Conservation (phyloP, 1,284 basidiomycete species). For the Gomphus sp. region DNA sequence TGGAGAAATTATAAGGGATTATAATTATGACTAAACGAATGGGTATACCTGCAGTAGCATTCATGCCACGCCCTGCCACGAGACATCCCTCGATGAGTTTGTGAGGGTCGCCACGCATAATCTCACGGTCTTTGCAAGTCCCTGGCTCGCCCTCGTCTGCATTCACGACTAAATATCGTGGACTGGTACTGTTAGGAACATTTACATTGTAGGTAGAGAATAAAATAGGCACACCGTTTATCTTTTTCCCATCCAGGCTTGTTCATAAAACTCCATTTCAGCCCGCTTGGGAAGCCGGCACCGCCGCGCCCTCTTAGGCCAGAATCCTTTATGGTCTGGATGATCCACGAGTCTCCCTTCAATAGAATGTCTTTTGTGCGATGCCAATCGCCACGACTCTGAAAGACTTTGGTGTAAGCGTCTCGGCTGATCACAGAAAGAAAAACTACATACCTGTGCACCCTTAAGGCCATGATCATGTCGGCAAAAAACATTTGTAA, state of each 20-base stretch:
- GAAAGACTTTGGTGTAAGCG: not conserved
- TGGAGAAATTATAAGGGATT: not conserved
- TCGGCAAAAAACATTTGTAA: conserved; percentile 78
- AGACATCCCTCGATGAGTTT: conserved; percentile 98
- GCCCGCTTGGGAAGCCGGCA: conserved; percentile 93
- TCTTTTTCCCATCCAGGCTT: conserved; percentile 98
- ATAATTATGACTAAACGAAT: not conserved
- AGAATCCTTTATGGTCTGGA: conserved; percentile 92
- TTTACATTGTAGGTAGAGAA: not conserved
- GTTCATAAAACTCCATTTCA: conserved; percentile 99
- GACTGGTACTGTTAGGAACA: conserved; percentile 32
- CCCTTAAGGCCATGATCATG: conserved; percentile 89
- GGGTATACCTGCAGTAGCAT: conserved; percentile 61
- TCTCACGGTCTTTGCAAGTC: conserved; percentile 98
- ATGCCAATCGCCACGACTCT: conserved; percentile 97
- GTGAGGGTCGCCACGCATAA: conserved; percentile 95
- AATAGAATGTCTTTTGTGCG: conserved; percentile 91
- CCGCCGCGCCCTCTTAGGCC: conserved; percentile 95
- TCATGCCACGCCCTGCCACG: conserved; percentile 96
- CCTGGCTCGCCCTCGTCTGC: conserved; percentile 99
- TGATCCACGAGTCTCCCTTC: conserved; percentile 98
- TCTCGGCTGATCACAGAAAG: not conserved
- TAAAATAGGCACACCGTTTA: conserved; percentile 43
- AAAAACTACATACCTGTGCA: conserved; percentile 48
- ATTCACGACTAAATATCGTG: conserved; percentile 95